Base-by-base conservation (phyloP, 495 filamentous ascomycete genomes). In the Penicillium tannophilum region DNA sequence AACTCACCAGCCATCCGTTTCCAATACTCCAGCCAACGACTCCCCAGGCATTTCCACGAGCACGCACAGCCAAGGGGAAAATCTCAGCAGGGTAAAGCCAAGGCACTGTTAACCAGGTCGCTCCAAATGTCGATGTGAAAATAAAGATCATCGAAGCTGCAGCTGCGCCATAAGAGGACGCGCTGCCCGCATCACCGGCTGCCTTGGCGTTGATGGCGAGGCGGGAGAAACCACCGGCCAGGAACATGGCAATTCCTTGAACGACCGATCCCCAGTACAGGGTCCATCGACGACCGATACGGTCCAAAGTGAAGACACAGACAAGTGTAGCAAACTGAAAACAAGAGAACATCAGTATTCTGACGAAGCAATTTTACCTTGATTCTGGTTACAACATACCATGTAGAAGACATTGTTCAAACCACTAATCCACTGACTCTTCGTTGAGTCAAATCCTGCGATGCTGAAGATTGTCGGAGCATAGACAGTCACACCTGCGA, bases 61-160 rank as follows among this genome's bases (percentile, higher is more conserved):
- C 87, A 24, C 88, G 82, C 10, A 89, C 82, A 26, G 85, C 80
- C 17, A 90, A 70, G 0, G 87, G 88, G 70, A 90, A 89, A 52
- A 90, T 90, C 63, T 90, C 87, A 16, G 87, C 85, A 0, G 86
- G 87, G 56, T 90, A 90, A 5, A 89, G 62, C 86, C 86, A 89
- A 0, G 87, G 87, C 3, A 88, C 86, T 0, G 86, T 89, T 11
- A 90, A 68, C 88, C 88, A 90, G 2, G 88, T 88, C 0, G 87
- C 87, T 26, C 87, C 86, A 59, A 90, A 90, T 1, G 87, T 77
- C 6, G 79, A 80, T 5, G 87, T 89, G 65, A 86, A 90, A 28
- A 90, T 76, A 69, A 88, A 89, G 24, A 90, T 84, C 75, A 90
- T 86, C 26, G 82, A 83, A 0, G 83, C 85, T 0, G 86, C 86